Conservation (phyloP, 2,329 filamentous ascomycete genomes). For the Fusarium buharicum region DNA sequence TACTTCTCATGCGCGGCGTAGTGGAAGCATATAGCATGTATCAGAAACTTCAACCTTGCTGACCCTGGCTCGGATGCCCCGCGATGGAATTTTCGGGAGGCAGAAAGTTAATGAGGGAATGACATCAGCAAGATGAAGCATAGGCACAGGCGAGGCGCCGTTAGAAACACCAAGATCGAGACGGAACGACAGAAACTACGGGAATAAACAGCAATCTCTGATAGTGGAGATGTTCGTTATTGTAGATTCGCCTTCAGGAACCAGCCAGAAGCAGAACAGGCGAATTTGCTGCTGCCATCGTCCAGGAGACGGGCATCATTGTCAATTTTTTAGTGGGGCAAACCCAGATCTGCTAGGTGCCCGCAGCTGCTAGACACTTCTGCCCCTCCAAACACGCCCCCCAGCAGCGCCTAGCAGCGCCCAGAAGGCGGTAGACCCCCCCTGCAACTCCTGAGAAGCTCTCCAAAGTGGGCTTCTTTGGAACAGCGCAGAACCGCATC, state of each 20-base stretch:
- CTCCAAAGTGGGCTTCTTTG: constrained; percentile 53
- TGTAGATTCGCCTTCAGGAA: constrained; percentile 16
- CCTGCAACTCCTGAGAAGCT: constrained; percentile 36
- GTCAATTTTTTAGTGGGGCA: constrained; percentile 34
- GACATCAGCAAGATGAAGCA: constrained; percentile 46
- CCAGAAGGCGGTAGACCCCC: constrained; percentile 40
- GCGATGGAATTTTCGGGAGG: constrained; percentile 48
- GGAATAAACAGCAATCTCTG: constrained; percentile 22
- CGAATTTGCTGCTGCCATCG: constrained; percentile 18
- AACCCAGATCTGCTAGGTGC: constrained; percentile 38
- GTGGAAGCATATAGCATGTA: constrained; percentile 4
- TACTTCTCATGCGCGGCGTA: constrained; percentile 7
- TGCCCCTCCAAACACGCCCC: constrained; percentile 44
- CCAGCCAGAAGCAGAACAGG: constrained; percentile 22
- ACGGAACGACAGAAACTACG: constrained; percentile 19
- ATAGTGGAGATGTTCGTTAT: constrained; percentile 2
- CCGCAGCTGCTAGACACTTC: constrained; percentile 50
- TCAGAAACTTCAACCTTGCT: constrained; percentile 26
- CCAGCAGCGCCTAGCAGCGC: constrained; percentile 33
- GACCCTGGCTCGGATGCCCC: constrained; percentile 42
- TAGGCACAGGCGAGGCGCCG: background rate
- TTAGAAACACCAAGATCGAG: constrained; percentile 8
- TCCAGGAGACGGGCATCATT: constrained; percentile 23
- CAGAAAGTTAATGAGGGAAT: constrained; percentile 40
- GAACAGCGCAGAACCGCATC: constrained; percentile 58